These are phyloP conservation scores for Trichoderma hamatum DNA, from an alignment of 2,329 filamentous ascomycete species.

Conservation along the genomic window DNA sequence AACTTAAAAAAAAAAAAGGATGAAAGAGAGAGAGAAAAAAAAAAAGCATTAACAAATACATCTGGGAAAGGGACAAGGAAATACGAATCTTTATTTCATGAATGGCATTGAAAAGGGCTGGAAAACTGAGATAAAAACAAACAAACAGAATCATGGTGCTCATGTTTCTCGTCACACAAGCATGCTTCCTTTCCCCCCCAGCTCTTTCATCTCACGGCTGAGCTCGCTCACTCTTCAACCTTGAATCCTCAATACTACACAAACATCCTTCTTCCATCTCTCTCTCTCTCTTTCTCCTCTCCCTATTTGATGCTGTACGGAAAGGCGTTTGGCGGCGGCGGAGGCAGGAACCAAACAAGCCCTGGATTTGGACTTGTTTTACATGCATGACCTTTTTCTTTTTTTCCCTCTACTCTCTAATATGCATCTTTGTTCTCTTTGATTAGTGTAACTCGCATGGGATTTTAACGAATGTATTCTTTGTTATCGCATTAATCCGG, in stretches of 20 bases:
- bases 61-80: background rate
- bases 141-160: background rate
- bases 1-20: background rate
- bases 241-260: background rate
- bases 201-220: background rate
- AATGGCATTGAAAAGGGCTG: background rate
- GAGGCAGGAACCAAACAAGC: background rate
- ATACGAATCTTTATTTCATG: background rate
- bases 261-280: background rate
- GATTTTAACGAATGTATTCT: background rate
- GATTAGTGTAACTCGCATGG: background rate
- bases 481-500: background rate
- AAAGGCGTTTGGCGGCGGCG: slow-evolving; percentile 17
- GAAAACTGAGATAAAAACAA: background rate
- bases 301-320: background rate
- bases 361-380: background rate
- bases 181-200: background rate
- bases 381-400: background rate
- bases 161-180: background rate
- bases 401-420: background rate
- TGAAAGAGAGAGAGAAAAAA: background rate
- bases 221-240: background rate
- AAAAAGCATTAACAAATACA: background rate
- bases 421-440: background rate
- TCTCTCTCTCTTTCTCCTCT: background rate